A percentile compares a stretch with the other conserved stretches of the same genome.
phyloP scores from a whole-genome alignment of 2,329 filamentous ascomycete species.

The Sporothrix pallida region DNA sequence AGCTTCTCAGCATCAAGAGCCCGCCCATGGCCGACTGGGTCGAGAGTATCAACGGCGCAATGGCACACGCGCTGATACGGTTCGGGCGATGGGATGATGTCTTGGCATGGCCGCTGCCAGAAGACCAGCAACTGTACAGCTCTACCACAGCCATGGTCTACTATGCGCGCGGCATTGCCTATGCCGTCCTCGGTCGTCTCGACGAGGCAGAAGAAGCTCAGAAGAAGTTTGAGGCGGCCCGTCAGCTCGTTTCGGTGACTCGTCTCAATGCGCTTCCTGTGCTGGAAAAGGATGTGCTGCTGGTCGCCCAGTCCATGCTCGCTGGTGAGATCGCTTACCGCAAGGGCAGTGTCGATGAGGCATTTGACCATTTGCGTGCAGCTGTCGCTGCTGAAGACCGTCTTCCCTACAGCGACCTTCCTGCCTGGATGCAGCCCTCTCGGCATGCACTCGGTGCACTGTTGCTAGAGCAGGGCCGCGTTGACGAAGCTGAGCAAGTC shows the following conservation, averaged over 20 bases:
- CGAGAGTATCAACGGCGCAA: conserved; percentile 58
- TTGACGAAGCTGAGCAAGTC: conserved; percentile 51
- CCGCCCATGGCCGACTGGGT: conserved; percentile 63
- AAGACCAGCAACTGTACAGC: conserved; percentile 55
- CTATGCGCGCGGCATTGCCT: conserved; percentile 61
- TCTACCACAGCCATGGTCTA: conserved; percentile 60
- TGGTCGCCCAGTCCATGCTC: conserved; percentile 57
- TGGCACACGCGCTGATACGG: conserved; percentile 59
- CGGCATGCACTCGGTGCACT: conserved; percentile 63
- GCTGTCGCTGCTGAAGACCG: conserved; percentile 58
- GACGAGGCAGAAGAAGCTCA: conserved; percentile 45
- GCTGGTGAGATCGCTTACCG: conserved; percentile 66
- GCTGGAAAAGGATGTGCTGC: conserved; percentile 35
- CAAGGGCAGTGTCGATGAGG: conserved; percentile 53
- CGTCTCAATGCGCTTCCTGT: conserved; percentile 32
- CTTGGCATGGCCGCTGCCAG: conserved; percentile 51
- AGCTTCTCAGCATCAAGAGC: conserved; percentile 54
- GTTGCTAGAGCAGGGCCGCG: conserved; percentile 57
- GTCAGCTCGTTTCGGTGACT: conserved; percentile 46
- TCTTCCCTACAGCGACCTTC: conserved; percentile 63
- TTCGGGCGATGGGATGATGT: conserved; percentile 63
- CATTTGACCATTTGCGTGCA: conserved; percentile 55
- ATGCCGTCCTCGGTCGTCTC: conserved; percentile 53
- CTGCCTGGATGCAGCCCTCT: conserved; percentile 65
- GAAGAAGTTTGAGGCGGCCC: not conserved